phyloP scores from a whole-genome alignment of 345 rosid genomes.

The Stellera chamaejasme region DNA sequence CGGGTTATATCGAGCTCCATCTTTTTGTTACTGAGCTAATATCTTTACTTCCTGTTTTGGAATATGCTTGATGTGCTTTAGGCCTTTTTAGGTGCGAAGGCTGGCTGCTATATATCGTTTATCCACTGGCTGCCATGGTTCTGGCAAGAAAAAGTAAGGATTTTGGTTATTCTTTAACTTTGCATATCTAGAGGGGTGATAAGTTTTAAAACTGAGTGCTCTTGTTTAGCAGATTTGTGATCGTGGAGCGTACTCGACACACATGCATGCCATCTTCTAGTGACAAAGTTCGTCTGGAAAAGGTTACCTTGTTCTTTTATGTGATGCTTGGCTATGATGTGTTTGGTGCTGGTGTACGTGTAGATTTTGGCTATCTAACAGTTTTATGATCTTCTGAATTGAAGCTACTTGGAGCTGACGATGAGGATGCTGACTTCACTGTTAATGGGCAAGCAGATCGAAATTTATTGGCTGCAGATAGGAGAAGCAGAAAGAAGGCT shows the following conservation, averaged over 20 bases:
- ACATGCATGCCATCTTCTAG: constrained; percentile 81
- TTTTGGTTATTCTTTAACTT: background rate
- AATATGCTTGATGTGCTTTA: constrained; percentile 15
- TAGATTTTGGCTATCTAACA: background rate
- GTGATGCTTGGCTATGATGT: background rate
- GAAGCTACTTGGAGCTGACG: constrained; percentile 67
- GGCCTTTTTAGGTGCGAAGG: constrained; percentile 38
- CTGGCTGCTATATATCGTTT: constrained; percentile 72
- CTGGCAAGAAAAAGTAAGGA: constrained; percentile 76
- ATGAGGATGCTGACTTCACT: constrained; percentile 52
- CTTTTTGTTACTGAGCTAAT: background rate
- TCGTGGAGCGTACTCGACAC: constrained; percentile 51
- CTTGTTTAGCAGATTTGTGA: constrained; percentile 51
- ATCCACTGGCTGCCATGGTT: constrained; percentile 52
- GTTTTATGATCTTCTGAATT: constrained; percentile 10
- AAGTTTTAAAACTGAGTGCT: constrained; percentile 11
- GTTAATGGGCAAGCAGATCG: constrained; percentile 33
- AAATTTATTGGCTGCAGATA: constrained; percentile 28
- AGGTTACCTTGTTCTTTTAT: constrained; percentile 28
- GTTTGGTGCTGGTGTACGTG: too few species aligned
- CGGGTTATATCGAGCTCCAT: too few species aligned
- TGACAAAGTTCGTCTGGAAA: constrained; percentile 69
- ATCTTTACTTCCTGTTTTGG: constrained; percentile 2
- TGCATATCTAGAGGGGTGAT: constrained; percentile 1
- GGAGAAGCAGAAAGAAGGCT: constrained; percentile 24